phyloP scores from a whole-genome alignment of 2,329 filamentous ascomycete genomes.

The Lecanoromycetidae sp. region DNA sequence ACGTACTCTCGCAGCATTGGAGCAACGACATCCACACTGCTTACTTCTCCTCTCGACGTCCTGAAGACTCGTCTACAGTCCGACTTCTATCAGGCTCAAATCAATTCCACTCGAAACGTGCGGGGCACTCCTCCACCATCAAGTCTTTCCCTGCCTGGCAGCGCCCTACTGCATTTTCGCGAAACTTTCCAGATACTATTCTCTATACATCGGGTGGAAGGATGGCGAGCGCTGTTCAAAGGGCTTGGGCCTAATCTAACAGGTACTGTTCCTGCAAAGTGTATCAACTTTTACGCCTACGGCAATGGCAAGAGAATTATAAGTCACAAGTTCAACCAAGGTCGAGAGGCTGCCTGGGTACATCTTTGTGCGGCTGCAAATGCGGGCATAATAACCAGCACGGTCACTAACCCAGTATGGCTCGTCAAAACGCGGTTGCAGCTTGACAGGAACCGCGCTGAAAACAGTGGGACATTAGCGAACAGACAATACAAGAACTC shows the following conservation, averaged over 20 bases:
- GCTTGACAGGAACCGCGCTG: conserved; percentile 72
- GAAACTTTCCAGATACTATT: conserved; percentile 80
- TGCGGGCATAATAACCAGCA: conserved; percentile 76
- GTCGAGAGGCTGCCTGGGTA: conserved; percentile 59
- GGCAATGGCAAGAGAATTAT: conserved; percentile 81
- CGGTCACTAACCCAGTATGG: conserved; percentile 93
- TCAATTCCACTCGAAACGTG: conserved; percentile 55
- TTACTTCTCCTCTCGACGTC: conserved; percentile 90
- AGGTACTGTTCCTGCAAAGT: conserved; percentile 76
- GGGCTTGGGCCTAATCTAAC: conserved; percentile 82
- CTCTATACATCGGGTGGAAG: conserved; percentile 68
- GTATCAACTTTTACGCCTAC: conserved; percentile 90
- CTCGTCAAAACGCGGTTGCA: conserved; percentile 88
- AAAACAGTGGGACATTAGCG: conserved; percentile 39
- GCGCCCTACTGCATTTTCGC: conserved; percentile 59
- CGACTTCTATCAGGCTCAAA: conserved; percentile 82
- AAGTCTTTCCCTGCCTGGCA: conserved; percentile 64
- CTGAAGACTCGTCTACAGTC: conserved; percentile 88
- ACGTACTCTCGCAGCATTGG: conserved; percentile 51
- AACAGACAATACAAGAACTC: conserved; percentile 72
- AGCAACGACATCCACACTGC: conserved; percentile 79
- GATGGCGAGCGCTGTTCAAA: conserved; percentile 81
- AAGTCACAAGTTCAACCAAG: conserved; percentile 59
- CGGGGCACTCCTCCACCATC: conserved; percentile 47
- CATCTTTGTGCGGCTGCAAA: conserved; percentile 64